phyloP scores from a whole-genome alignment of 352 stramenopile genomes.

The Globisporangium paroecandrum region DNA sequence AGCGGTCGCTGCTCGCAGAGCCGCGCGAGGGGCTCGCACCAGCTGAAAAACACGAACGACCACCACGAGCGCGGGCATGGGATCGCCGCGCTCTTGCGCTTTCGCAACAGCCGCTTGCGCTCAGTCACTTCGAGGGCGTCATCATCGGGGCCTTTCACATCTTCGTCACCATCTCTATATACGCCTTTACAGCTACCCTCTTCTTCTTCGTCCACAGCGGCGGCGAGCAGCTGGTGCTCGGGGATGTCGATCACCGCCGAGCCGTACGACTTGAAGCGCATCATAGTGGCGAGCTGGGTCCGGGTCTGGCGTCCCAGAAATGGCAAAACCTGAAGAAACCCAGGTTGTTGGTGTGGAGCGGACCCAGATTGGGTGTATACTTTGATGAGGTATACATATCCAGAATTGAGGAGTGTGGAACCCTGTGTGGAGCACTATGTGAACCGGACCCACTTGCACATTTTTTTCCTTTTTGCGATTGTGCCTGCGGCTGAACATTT shows the following conservation, averaged over 20 bases:
- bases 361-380: background rate
- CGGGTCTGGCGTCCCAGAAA: background rate
- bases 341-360: background rate
- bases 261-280: conserved; percentile 10
- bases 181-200: background rate
- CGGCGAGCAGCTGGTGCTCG: conserved; percentile 2
- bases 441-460: background rate
- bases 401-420: background rate
- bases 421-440: background rate
- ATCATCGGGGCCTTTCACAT: background rate
- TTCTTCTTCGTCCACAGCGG: background rate
- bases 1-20: conserved; percentile 26
- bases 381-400: background rate
- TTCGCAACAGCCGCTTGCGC: background rate
- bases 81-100: background rate
- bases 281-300: background rate
- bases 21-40: conserved; percentile 25
- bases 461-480: background rate
- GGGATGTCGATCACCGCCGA: conserved; percentile 7
- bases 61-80: conserved; percentile 16
- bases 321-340: background rate
- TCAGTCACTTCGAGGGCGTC: background rate
- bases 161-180: background rate
- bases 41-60: conserved; percentile 33
- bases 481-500: background rate